A percentile compares a stretch with the other conserved stretches of the same genome.
phyloP scores from a whole-genome alignment of 805 yeast genomes.

The Vanderwaltozyma tropicalis region DNA sequence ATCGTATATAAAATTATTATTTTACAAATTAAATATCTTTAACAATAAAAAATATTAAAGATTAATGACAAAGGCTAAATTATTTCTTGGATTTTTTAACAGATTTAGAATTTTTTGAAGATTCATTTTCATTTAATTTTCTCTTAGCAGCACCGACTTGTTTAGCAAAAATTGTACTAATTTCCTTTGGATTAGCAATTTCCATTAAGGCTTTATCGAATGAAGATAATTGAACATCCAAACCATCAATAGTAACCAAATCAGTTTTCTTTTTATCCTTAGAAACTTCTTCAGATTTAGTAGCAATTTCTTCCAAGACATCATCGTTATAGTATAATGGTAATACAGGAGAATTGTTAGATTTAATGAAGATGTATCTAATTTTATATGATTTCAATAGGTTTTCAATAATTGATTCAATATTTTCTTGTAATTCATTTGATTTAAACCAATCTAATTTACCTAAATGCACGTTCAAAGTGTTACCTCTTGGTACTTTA shows the following conservation, averaged over 20 bases:
- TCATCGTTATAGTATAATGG: conserved; percentile 68
- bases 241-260: conserved; percentile 27
- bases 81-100: conserved; percentile 18
- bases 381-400: conserved; percentile 35
- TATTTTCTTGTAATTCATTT: conserved; percentile 48
- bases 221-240: conserved; percentile 39
- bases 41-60: too few relatives aligned
- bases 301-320: conserved; percentile 32
- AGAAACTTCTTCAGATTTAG: conserved; percentile 15
- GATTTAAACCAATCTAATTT: conserved; percentile 33
- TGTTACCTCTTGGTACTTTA: conserved; percentile 64
- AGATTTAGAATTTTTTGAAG: conserved; percentile 4
- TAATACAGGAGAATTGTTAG: conserved; percentile 65
- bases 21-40: too few relatives aligned
- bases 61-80: neutral
- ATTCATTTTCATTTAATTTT: conserved; percentile 1
- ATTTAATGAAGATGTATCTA: conserved; percentile 55
- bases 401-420: conserved; percentile 41
- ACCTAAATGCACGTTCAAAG: conserved; percentile 60
- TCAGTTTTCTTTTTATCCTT: conserved; percentile 14
- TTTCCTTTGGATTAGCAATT: conserved; percentile 66
- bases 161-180: conserved; percentile 50
- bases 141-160: conserved; percentile 37
- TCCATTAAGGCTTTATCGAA: conserved; percentile 77
- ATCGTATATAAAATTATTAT: too few relatives aligned